These are phyloP conservation scores for Annulohypoxylon bovei DNA, from an alignment of 495 filamentous ascomycete species.

Conservation along the genomic window DNA sequence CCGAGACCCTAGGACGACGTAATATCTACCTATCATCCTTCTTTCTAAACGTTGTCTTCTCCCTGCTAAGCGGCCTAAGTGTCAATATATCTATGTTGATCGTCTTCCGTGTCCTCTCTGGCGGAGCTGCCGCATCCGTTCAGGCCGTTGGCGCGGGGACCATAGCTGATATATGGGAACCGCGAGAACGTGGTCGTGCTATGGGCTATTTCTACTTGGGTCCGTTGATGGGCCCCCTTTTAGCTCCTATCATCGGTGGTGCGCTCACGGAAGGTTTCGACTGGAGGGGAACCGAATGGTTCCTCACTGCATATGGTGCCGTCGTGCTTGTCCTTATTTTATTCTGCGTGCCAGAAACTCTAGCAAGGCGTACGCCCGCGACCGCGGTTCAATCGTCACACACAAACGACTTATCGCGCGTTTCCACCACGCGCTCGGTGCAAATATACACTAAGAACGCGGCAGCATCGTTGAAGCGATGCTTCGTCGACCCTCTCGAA, in stretches of 20 bases:
- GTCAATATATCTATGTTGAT: conserved; percentile 86
- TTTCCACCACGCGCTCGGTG: conserved; percentile 71
- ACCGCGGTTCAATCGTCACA: neutral
- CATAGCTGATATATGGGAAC: conserved; percentile 91
- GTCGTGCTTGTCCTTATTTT: conserved; percentile 68
- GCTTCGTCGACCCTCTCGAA: conserved; percentile 81
- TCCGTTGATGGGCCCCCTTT: conserved; percentile 82
- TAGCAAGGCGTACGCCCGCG: conserved; percentile 48
- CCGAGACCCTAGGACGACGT: conserved; percentile 81
- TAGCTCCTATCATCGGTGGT: conserved; percentile 90
- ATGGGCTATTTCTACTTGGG: conserved; percentile 96
- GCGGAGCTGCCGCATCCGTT: conserved; percentile 86
- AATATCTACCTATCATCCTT: conserved; percentile 90
- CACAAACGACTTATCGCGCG: conserved; percentile 55
- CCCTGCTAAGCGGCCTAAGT: conserved; percentile 75
- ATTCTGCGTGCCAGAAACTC: conserved; percentile 77
- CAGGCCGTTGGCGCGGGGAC: conserved; percentile 94
- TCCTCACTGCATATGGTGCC: conserved; percentile 80
- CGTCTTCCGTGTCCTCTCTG: conserved; percentile 81
- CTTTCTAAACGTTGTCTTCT: conserved; percentile 80
- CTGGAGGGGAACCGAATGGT: conserved; percentile 91
- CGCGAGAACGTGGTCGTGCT: conserved; percentile 80
- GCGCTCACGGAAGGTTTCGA: conserved; percentile 73
- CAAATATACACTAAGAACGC: conserved; percentile 62
- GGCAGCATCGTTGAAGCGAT: conserved; percentile 66